Evolutionary conservation across 345 rosid genomes (phyloP).

Genomic region (Eutrema japonicum): DNA sequence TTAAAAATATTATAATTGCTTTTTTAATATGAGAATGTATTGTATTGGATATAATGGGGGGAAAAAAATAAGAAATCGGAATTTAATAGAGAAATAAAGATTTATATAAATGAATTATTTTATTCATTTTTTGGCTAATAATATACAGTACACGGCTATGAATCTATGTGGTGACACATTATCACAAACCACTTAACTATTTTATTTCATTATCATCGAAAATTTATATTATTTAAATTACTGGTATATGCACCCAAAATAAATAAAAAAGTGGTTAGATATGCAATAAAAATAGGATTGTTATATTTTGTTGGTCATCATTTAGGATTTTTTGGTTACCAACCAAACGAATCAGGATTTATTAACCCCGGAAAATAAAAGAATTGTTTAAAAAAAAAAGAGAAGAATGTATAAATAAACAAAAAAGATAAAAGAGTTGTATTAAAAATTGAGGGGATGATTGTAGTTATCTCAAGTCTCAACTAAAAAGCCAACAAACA

Average conservation of each 20-base stretch:
- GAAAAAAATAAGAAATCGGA: too few species aligned
- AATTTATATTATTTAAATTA: not conserved
- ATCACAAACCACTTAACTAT: not conserved
- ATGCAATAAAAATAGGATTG: not conserved
- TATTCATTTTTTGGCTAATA: too few species aligned
- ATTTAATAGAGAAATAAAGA: too few species aligned
- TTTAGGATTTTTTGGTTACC: constrained; percentile 4
- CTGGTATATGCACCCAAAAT: not conserved
- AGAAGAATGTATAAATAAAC: not conserved
- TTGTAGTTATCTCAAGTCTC: constrained; percentile 32
- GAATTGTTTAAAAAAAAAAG: not conserved
- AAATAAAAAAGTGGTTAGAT: constrained; percentile 7
- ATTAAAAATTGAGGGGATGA: not conserved
- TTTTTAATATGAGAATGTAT: too few species aligned
- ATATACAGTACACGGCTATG: too few species aligned
- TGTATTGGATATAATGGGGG: too few species aligned
- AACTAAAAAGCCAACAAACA: constrained; percentile 33
- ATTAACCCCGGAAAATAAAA: not conserved
- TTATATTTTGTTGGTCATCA: constrained; percentile 2
- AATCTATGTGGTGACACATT: not conserved
- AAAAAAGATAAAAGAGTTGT: not conserved
- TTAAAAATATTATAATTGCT: too few species aligned
- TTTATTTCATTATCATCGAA: not conserved
- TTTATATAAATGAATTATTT: too few species aligned
- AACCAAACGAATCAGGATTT: not conserved